A percentile compares a stretch with the other conserved stretches of the same genome.
Evolutionary conservation across 2,329 filamentous ascomycete genomes (phyloP).

Genomic region (Scopulariopsis brevicaulis): DNA sequence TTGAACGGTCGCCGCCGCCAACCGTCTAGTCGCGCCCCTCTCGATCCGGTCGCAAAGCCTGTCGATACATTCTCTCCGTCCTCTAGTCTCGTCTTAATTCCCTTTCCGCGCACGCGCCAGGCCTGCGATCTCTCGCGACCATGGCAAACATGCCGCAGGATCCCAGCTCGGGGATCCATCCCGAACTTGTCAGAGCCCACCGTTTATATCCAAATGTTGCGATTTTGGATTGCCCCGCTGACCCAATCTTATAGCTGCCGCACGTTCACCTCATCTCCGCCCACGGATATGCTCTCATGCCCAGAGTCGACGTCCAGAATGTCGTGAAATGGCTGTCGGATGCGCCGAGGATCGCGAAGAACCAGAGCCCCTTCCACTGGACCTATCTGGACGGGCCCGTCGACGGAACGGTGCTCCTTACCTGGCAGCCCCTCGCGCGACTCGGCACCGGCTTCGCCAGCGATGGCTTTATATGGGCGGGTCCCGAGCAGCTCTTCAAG

Average conservation of each 20-base stretch:
- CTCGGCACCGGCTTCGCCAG: conserved; percentile 68
- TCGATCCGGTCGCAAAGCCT: neutral
- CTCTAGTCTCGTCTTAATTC: neutral
- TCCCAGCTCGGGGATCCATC: conserved; percentile 28
- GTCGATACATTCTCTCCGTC: neutral
- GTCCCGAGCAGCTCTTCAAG: conserved; percentile 65
- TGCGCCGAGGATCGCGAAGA: conserved; percentile 76
- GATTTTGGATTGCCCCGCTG: neutral
- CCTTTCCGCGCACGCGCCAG: neutral
- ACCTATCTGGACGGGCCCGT: conserved; percentile 75
- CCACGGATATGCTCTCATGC: conserved; percentile 66
- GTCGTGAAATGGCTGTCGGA: conserved; percentile 75
- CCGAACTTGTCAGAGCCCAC: conserved; percentile 25
- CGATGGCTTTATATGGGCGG: conserved; percentile 87
- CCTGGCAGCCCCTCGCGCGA: conserved; percentile 74
- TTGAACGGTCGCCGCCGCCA: neutral
- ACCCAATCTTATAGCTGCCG: conserved; percentile 46
- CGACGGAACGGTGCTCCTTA: conserved; percentile 73
- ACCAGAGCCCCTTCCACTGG: conserved; percentile 83
- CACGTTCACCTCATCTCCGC: conserved; percentile 87
- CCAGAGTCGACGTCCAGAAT: conserved; percentile 60
- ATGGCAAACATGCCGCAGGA: conserved; percentile 25
- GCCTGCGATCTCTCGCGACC: conserved; percentile 1
- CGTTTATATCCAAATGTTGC: conserved; percentile 1
- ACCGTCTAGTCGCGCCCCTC: neutral